Evolutionary conservation across 495 filamentous ascomycete species (phyloP).

Genomic region (Aspergillus bridgeri): DNA sequence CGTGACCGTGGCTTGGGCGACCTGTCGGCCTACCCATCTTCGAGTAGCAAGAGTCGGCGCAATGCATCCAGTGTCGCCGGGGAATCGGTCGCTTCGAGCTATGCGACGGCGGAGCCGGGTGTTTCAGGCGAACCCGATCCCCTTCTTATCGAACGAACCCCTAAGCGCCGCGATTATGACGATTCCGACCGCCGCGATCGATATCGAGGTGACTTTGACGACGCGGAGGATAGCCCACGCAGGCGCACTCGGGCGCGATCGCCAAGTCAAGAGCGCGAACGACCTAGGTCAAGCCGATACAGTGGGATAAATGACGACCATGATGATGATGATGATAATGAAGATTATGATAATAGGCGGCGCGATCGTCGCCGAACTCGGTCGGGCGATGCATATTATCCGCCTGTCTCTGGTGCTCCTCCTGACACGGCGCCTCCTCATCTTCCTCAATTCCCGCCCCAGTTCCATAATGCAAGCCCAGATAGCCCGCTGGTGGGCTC

Average conservation of each 20-base stretch:
- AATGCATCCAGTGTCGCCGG: conserved; percentile 37
- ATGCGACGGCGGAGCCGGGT: conserved; percentile 50
- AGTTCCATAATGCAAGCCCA: conserved; percentile 10
- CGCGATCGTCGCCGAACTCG: conserved; percentile 32
- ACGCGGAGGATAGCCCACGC: conserved; percentile 29
- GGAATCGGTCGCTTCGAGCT: conserved; percentile 50
- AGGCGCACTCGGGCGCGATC: conserved; percentile 34
- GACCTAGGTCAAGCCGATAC: conserved; percentile 24
- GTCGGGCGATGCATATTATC: conserved; percentile 32
- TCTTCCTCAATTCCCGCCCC: conserved; percentile 3
- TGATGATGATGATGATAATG: conserved; percentile 12
- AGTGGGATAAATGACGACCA: conserved; percentile 13
- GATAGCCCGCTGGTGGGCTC: conserved; percentile 20
- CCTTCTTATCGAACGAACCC: conserved; percentile 30
- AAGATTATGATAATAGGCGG: conserved; percentile 29
- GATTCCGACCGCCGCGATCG: conserved; percentile 17
- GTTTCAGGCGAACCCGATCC: conserved; percentile 26
- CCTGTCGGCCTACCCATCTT: conserved; percentile 34
- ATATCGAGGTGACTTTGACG: conserved; percentile 23
- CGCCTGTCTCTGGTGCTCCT: conserved; percentile 24
- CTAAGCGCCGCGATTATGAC: conserved; percentile 29
- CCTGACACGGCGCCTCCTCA: conserved; percentile 1
- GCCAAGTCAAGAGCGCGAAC: conserved; percentile 33
- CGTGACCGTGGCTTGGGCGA: conserved; percentile 48
- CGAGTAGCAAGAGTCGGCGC: conserved; percentile 35